Evolutionary conservation across 371 early-diverging fungal species (phyloP), one percentile per base, ranked within the genome.

Genomic region (Rhizoclosmatium hyalinum): DNA sequence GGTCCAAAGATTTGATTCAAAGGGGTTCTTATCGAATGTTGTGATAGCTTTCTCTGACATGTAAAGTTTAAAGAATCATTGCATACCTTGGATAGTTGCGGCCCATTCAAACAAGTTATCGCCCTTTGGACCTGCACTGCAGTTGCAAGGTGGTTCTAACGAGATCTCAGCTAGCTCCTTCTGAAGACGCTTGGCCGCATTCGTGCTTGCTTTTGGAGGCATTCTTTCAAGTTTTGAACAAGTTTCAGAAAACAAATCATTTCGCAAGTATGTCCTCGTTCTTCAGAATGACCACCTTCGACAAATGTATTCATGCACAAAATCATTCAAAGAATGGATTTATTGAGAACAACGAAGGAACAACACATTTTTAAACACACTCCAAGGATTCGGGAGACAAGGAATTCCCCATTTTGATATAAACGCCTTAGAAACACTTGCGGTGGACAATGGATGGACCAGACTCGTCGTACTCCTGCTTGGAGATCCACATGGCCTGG

Each of bases 401-500:
- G 10, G 14, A 60, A 60, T 39, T 53, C 53, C 53, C 53, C 53
- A 53, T n/a, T 12, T 12, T 53, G n/a, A 53, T 12, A 53, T 24
- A 60, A 54, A 19, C 61, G 10, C 61, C 75, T 81, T 95, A 97
- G 94, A 96, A 96, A 90, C 98, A 96, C 91, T 96, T 98, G 90
- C 97, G 92, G 90, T 98, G 98, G 79, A 98, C 98, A 83, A 98
- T 97, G 70, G 96, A 93, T 65, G 98, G 97, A 42, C 77, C 77
- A 47, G 77, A 68, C 74, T 77, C 77, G 74, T 77, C 77, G 71
- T 77, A 77, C 87, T 96, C 99, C 77, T 86, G 86, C 79, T 84
- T 84, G 42, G 86, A 93, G 87, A 96, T 93, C 98, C 98, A 98
- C 96, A 96, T 94, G 83, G 93, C 92, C 86, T 97, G 98, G 97